These are phyloP conservation scores for Tolypocladium tundrense DNA, from an alignment of 2,329 filamentous ascomycete genomes.

Conservation along the genomic window DNA sequence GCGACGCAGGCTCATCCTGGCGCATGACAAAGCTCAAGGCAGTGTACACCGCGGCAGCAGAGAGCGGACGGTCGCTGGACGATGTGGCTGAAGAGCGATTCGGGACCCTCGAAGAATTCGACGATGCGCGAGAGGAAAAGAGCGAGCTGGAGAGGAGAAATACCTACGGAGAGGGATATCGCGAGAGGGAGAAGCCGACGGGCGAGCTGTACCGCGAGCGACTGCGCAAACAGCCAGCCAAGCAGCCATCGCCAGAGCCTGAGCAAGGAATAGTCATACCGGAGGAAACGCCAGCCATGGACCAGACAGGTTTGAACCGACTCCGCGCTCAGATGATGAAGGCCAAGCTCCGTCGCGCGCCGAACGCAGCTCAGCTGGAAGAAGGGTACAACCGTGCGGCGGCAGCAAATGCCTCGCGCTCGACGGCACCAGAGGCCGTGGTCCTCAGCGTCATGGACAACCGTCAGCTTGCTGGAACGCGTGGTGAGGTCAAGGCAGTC, in stretches of 20 bases:
- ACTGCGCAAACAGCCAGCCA: slow-evolving; percentile 44
- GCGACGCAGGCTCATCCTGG: slow-evolving; percentile 85
- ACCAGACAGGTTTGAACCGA: slow-evolving; percentile 75
- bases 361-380: slow-evolving; percentile 68
- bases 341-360: slow-evolving; percentile 71
- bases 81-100: slow-evolving; percentile 76
- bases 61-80: slow-evolving; percentile 62
- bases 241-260: slow-evolving; percentile 16
- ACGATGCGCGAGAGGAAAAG: slow-evolving; percentile 87
- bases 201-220: slow-evolving; percentile 79
- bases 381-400: slow-evolving; percentile 72
- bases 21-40: slow-evolving; percentile 90
- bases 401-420: slow-evolving; percentile 44
- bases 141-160: slow-evolving; percentile 77
- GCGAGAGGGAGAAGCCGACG: slow-evolving; percentile 75
- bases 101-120: slow-evolving; percentile 73
- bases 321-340: slow-evolving; percentile 94
- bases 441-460: slow-evolving; percentile 84
- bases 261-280: slow-evolving; percentile 48
- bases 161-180: slow-evolving; percentile 76
- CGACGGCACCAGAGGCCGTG: slow-evolving; percentile 52
- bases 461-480: slow-evolving; percentile 67
- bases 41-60: slow-evolving; percentile 70
- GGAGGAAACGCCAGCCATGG: slow-evolving; percentile 44
- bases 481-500: slow-evolving; percentile 65